These are phyloP conservation scores for Peronosclerospora sorghi DNA, from an alignment of 352 stramenopile species.

Conservation along the genomic window DNA sequence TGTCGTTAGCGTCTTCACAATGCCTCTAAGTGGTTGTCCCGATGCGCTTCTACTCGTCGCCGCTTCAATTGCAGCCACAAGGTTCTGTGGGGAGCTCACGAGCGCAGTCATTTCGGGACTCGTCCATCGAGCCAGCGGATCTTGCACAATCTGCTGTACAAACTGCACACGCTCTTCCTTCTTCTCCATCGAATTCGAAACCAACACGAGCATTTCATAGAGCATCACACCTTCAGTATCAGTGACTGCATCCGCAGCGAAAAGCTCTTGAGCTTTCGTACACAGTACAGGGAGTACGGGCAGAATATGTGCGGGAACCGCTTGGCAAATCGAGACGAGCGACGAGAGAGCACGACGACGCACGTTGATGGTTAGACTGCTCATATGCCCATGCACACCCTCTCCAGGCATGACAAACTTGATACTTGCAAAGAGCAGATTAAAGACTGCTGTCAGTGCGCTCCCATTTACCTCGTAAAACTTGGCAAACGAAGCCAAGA, in stretches of 20 bases:
- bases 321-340: constrained; percentile 67
- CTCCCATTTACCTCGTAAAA: constrained; percentile 56
- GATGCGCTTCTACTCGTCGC: constrained; percentile 24
- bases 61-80: constrained; percentile 47
- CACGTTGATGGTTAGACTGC: constrained; percentile 58
- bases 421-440: constrained; percentile 65
- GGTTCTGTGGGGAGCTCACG: constrained; percentile 37
- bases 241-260: constrained; percentile 53
- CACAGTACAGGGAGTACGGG: constrained; percentile 64
- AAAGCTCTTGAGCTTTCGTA: constrained; percentile 58
- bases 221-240: constrained; percentile 68
- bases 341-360: constrained; percentile 53
- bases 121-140: constrained; percentile 51
- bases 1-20: constrained; percentile 68
- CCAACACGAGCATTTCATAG: constrained; percentile 74
- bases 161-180: constrained; percentile 50
- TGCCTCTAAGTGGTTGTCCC: constrained; percentile 36
- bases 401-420: constrained; percentile 60
- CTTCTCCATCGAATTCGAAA: constrained; percentile 70
- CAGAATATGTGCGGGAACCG: constrained; percentile 61
- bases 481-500: constrained; percentile 60
- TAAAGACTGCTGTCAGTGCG: constrained; percentile 58
- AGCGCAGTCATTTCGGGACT: constrained; percentile 52
- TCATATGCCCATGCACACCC: constrained; percentile 53
- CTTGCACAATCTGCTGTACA: constrained; percentile 60